Evolutionary conservation across 2,329 filamentous ascomycete species (phyloP), one percentile per base, ranked within the genome.

Genomic region (Allantophomopsis lycopodina): DNA sequence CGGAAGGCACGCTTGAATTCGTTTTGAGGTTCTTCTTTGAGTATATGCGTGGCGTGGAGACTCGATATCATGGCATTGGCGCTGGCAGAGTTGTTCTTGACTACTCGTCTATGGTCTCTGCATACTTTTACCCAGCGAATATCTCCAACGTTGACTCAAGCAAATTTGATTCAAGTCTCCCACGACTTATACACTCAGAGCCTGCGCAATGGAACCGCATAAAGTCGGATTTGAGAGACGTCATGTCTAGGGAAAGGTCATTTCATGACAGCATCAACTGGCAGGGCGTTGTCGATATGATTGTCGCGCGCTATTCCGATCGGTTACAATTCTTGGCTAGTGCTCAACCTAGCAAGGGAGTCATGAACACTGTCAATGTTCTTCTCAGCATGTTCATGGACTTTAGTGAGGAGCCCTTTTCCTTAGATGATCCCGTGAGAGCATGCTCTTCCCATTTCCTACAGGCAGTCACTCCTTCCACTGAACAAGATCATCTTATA

Each of bases 201-300:
- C 55, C 46, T 1, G 40, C 47, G 10, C 51, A 60, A 2, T 47
- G 73, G 16, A 44, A 50, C 1, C 45, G 49, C 11, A 51, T 69
- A 13, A 55, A 63, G 34, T 44, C 50, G 0, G 66, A 73, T 15
- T 52, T 81, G 1, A 57, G 57, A 2, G 41, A 52, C 0, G 55
- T 73, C 35, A 57, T 69, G 2, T 46, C 57, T 21, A 46, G 57
- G 10, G 55, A 57, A 11, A 18, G 49, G 16, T 13, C 32, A 32
- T 6, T 28, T 10, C 8, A 28, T 28, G 17, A 31, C 7, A 41
- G 15, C 10, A 44, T 51, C 15, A 45, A 53, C 33, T 87, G 83
- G 83, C 82, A 86, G 51, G 66, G 60, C 0, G 61, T 81, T 1
- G 65, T 69, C 0, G 83, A 88, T 48, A 67, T 81, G 63, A 61